Percentiles rank a stretch among this genome's conserved stretches.
Evolutionary conservation across 2,329 filamentous ascomycete species (phyloP).

Genomic region (Paecilomyces fulvus): DNA sequence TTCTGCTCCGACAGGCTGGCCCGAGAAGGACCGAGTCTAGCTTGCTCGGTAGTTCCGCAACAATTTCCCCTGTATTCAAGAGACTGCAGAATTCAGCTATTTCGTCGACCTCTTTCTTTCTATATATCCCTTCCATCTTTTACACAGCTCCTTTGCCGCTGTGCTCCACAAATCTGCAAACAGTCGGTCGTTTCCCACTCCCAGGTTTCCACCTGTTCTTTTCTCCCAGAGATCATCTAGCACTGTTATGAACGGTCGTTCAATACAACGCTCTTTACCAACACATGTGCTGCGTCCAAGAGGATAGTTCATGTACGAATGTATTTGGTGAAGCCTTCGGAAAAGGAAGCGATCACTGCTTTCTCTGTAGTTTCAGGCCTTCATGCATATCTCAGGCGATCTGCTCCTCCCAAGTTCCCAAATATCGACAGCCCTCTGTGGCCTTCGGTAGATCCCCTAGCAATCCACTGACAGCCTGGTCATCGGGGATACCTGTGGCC

Average conservation of each 20-base stretch:
- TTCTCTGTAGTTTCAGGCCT: background rate
- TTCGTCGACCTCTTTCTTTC: conserved; percentile 6
- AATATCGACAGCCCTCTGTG: conserved; percentile 30
- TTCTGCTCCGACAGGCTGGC: conserved; percentile 5
- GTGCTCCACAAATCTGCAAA: background rate
- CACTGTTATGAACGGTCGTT: background rate
- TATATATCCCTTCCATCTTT: conserved; percentile 3
- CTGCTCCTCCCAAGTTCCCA: conserved; percentile 35
- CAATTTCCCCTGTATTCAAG: background rate
- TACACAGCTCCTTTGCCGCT: background rate
- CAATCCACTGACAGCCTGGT: conserved; percentile 19
- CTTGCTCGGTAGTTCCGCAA: conserved; percentile 9
- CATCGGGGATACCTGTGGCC: conserved; percentile 17
- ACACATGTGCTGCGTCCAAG: background rate
- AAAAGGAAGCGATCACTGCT: background rate
- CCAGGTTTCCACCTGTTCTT: background rate
- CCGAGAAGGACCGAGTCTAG: conserved; percentile 11
- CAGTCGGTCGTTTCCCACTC: background rate
- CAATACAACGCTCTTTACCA: background rate
- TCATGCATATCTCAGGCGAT: conserved; percentile 5
- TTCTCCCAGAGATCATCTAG: background rate
- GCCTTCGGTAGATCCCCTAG: conserved; percentile 25
- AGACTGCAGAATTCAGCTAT: conserved; percentile 3
- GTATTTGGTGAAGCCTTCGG: too few species aligned
- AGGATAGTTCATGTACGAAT: background rate